These are phyloP conservation scores for Myotisia sp. DNA, from an alignment of 2,329 filamentous ascomycete genomes.

Conservation along the genomic window DNA sequence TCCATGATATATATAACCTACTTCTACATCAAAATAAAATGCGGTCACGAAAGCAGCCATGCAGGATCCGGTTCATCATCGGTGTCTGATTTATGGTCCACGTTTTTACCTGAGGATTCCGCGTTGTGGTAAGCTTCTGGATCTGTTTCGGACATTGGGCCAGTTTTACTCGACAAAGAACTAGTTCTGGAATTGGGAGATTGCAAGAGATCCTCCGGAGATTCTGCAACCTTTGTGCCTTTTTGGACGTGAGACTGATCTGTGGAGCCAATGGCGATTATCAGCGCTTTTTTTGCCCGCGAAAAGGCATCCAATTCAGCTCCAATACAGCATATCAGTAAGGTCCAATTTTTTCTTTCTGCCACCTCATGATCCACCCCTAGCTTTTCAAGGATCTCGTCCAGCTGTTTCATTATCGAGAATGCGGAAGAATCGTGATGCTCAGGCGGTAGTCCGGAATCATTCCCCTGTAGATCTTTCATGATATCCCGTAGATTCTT, in stretches of 20 bases:
- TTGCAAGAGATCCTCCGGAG: slow-evolving; percentile 24
- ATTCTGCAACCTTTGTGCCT: slow-evolving; percentile 20
- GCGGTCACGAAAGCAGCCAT: slow-evolving; percentile 23
- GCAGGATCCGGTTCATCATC: slow-evolving; percentile 33
- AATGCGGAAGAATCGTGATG: slow-evolving; percentile 4
- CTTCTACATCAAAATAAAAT: neutral
- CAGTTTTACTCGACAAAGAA: no score
- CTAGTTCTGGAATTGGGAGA: no score
- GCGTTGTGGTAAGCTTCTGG: no score
- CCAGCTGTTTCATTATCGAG: slow-evolving; percentile 32
- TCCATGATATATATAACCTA: neutral
- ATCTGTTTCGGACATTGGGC: no score
- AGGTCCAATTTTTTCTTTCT: slow-evolving; percentile 43
- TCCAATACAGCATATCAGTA: slow-evolving; percentile 48
- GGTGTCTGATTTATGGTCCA: slow-evolving; percentile 10
- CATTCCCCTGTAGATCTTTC: slow-evolving; percentile 15
- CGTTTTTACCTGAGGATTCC: neutral
- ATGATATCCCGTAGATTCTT: slow-evolving; percentile 32
- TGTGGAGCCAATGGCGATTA: slow-evolving; percentile 19
- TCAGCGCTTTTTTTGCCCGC: slow-evolving; percentile 26
- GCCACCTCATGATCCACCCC: slow-evolving; percentile 38
- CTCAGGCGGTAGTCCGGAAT: neutral
- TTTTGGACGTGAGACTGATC: slow-evolving; percentile 14
- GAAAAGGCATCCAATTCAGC: slow-evolving; percentile 45
- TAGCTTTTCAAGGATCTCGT: slow-evolving; percentile 32